Conservation (phyloP, 2,329 filamentous ascomycete genomes). For the Stagonosporopsis cucurbitacearum region DNA sequence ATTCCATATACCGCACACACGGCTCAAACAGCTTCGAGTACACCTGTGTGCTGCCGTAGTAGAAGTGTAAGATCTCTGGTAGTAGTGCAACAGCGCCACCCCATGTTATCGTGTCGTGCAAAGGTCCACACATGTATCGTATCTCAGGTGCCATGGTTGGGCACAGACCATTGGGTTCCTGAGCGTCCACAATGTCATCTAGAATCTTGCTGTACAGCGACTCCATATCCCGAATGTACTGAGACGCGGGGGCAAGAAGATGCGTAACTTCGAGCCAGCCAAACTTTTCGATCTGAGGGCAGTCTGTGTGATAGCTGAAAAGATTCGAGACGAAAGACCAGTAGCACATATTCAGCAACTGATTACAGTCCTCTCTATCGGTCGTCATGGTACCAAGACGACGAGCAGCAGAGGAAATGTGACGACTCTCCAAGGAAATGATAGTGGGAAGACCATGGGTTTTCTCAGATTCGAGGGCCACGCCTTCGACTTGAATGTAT, state of each 20-base stretch:
- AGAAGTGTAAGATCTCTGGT: conserved; percentile 47
- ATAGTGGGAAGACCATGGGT: conserved; percentile 40
- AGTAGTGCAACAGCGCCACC: conserved; percentile 48
- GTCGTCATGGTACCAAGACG: conserved; percentile 49
- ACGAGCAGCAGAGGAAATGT: conserved; percentile 50
- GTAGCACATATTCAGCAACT: conserved; percentile 53
- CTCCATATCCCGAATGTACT: conserved; percentile 57
- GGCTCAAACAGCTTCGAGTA: conserved; percentile 50
- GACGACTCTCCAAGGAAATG: conserved; percentile 45
- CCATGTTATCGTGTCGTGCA: conserved; percentile 57
- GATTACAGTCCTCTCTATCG: conserved; percentile 52
- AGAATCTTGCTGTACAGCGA: conserved; percentile 56
- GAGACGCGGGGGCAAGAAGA: conserved; percentile 54
- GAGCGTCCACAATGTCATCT: conserved; percentile 56
- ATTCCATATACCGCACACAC: conserved; percentile 53
- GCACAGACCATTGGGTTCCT: conserved; percentile 54
- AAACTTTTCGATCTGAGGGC: conserved; percentile 51
- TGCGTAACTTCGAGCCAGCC: conserved; percentile 58
- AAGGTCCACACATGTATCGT: conserved; percentile 57
- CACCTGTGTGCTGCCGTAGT: conserved; percentile 50
- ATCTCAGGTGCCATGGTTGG: conserved; percentile 58
- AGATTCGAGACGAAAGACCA: conserved; percentile 52
- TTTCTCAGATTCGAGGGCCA: conserved; percentile 29
- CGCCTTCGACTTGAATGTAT: conserved; percentile 53
- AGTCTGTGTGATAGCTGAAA: conserved; percentile 55